Evolutionary conservation across 371 early-diverging fungal genomes (phyloP).

Genomic region (Mortierella sp.): DNA sequence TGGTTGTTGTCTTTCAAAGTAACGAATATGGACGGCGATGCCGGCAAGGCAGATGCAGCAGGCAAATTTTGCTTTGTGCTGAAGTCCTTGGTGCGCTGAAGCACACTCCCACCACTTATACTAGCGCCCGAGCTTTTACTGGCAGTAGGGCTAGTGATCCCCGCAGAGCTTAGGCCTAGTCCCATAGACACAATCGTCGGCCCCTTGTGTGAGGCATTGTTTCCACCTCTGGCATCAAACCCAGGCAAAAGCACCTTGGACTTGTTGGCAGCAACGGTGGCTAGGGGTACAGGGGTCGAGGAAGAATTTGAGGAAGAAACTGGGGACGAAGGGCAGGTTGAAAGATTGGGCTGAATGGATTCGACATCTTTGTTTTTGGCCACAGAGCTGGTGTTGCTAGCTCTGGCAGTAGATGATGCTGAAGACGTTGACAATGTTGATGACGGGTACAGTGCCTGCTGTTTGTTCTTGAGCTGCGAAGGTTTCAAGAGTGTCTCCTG

Average conservation of each 20-base stretch:
- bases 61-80: conserved; percentile 3
- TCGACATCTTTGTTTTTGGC: conserved; percentile 11
- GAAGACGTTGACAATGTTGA: background rate
- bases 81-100: conserved; percentile 16
- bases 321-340: conserved; percentile 1
- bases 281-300: background rate
- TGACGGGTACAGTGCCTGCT: conserved; percentile 2
- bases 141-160: background rate
- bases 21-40: background rate
- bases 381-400: background rate
- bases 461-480: conserved; percentile 28
- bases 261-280: conserved; percentile 17
- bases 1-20: background rate
- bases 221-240: conserved; percentile 6
- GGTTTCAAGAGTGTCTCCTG: conserved; percentile 38
- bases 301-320: background rate
- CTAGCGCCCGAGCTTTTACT: background rate
- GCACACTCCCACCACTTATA: conserved; percentile 9
- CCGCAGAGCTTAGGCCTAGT: conserved; percentile 10
- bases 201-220: background rate
- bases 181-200: conserved; percentile 30
- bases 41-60: too few relatives aligned
- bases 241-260: conserved; percentile 30
- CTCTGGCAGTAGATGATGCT: background rate
- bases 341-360: conserved; percentile 8